Evolutionary conservation across 108 stramenopile species (phyloP).

Genomic region (Aureococcus anophagefferens): DNA sequence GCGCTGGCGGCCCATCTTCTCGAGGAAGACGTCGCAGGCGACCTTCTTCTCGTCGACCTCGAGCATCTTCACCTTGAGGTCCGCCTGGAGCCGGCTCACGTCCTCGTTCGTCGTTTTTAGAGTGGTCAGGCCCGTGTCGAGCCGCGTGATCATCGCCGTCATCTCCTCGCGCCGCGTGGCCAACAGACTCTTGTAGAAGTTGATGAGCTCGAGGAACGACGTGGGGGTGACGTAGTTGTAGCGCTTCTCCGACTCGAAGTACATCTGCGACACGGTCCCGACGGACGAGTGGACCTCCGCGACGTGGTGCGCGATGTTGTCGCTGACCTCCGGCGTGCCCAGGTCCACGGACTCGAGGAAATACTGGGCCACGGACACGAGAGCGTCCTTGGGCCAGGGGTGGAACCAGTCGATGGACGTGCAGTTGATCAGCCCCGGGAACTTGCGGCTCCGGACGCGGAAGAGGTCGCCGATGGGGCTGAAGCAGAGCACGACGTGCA

Average conservation of each 20-base stretch:
- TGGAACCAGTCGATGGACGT: conserved; percentile 43
- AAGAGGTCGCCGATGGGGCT: conserved; percentile 40
- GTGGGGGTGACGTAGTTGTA: conserved; percentile 52
- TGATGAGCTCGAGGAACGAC: conserved; percentile 46
- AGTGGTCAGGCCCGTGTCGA: conserved; percentile 31
- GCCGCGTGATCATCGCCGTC: conserved; percentile 20
- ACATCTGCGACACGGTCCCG: conserved; percentile 18
- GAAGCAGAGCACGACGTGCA: conserved; percentile 49
- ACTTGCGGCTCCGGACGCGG: conserved; percentile 21
- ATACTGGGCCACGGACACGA: conserved; percentile 34
- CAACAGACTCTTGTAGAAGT: conserved; percentile 35
- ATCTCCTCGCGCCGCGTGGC: conserved; percentile 26
- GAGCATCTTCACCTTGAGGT: conserved; percentile 43
- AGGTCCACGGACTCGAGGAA: conserved; percentile 25
- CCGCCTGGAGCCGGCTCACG: conserved; percentile 26
- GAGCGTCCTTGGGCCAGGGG: conserved; percentile 37
- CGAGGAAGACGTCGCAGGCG: conserved; percentile 40
- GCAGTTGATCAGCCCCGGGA: conserved; percentile 44
- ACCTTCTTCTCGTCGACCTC: conserved; percentile 44
- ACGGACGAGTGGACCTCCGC: conserved; percentile 47
- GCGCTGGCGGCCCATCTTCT: conserved; percentile 28
- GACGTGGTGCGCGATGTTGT: conserved; percentile 50
- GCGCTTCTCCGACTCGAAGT: conserved; percentile 13
- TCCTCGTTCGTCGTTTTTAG: conserved; percentile 27
- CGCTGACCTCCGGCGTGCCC: conserved; percentile 17